A percentile compares a stretch with the other conserved stretches of the same genome.
phyloP scores from a whole-genome alignment of 1,139 yeast species.

The Candida tropicalis region DNA sequence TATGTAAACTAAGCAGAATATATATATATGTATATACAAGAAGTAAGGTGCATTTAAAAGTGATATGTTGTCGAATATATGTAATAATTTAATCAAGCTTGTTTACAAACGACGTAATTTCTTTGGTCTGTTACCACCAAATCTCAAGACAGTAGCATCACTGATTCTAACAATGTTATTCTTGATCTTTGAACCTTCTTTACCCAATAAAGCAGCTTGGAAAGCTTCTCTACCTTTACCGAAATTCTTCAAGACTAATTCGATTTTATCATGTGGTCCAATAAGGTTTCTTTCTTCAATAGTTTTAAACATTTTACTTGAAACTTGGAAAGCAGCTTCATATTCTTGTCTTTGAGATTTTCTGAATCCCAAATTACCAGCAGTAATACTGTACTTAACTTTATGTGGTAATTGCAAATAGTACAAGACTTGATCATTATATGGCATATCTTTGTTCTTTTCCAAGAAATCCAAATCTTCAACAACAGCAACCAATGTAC shows the following conservation, averaged over 20 bases:
- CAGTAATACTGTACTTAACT: conserved; percentile 63
- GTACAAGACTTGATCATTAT: conserved; percentile 77
- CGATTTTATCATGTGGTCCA: conserved; percentile 58
- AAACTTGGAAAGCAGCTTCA: conserved; percentile 92
- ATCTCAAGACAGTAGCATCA: conserved; percentile 80
- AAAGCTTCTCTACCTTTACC: conserved; percentile 93
- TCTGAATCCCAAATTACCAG: conserved; percentile 77
- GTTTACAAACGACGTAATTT: conserved; percentile 62
- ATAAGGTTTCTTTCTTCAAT: conserved; percentile 64
- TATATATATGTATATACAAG: conserved; percentile 8
- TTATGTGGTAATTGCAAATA: conserved; percentile 81
- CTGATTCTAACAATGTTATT: conserved; percentile 66
- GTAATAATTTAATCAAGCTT: no score
- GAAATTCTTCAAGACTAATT: conserved; percentile 74
- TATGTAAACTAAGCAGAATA: neutral
- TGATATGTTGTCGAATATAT: neutral
- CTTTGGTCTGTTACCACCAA: conserved; percentile 92
- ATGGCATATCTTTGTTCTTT: conserved; percentile 58
- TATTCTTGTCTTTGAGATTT: conserved; percentile 85
- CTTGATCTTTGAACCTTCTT: conserved; percentile 77
- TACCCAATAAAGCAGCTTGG: conserved; percentile 80
- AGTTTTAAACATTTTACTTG: conserved; percentile 69
- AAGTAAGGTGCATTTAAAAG: neutral
- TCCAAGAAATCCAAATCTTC: conserved; percentile 63
- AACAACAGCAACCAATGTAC: conserved; percentile 72